Evolutionary conservation across 352 stramenopile genomes (phyloP).

Genomic region (Globisporangium iwayamae): DNA sequence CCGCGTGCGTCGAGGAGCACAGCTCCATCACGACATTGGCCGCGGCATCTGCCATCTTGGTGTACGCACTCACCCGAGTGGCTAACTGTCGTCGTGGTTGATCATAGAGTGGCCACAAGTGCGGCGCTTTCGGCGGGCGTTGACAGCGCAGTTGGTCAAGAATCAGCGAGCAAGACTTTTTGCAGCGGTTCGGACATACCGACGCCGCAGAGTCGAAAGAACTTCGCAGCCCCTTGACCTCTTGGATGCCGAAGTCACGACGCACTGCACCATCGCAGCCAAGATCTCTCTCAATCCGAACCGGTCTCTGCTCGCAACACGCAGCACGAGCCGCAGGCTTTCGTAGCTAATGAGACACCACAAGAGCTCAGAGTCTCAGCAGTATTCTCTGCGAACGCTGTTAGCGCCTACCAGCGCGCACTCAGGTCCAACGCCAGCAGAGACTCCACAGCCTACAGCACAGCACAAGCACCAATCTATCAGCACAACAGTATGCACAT

Average conservation of each 20-base stretch:
- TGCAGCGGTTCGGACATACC: no score
- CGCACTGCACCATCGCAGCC: constrained; percentile 34
- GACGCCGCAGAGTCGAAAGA: no score
- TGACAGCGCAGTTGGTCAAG: no score
- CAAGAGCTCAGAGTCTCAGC: neutral
- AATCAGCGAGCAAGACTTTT: no score
- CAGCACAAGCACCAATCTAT: neutral
- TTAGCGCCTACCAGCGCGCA: constrained; percentile 15
- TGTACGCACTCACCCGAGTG: no score
- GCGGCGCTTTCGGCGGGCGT: no score
- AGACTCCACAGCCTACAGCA: neutral
- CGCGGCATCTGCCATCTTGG: no score
- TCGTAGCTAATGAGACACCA: neutral
- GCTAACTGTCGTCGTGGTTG: no score
- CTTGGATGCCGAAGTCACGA: constrained; percentile 10
- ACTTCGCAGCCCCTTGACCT: no score
- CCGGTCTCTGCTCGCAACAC: constrained; percentile 26
- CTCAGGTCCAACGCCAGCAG: constrained; percentile 12
- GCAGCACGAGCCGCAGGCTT: constrained; percentile 21
- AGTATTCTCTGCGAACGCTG: constrained; percentile 7
- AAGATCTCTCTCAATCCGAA: constrained; percentile 32
- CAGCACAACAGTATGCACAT: neutral
- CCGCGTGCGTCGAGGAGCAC: no score
- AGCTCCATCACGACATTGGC: no score
- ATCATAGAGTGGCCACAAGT: no score